Evolutionary conservation across 371 early-diverging fungal species (phyloP).

Genomic region (Choanephora cucurbitarum): DNA sequence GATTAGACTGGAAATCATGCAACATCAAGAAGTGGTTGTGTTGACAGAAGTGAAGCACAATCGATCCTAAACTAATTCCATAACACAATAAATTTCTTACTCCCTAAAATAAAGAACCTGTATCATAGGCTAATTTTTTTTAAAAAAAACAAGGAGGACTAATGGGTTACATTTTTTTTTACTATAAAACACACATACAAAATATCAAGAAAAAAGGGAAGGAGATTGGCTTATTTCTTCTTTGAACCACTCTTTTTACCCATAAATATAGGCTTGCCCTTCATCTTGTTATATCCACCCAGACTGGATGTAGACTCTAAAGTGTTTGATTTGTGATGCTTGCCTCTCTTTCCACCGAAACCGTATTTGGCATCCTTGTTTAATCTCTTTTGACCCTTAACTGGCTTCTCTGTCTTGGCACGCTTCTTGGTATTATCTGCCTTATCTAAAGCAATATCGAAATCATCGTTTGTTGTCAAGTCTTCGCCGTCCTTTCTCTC

Average conservation of each 20-base stretch:
- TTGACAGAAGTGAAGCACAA: conserved; percentile 35
- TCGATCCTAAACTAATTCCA: neutral
- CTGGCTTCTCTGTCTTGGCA: conserved; percentile 32
- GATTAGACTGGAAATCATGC: conserved; percentile 45
- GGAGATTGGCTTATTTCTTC: conserved; percentile 10
- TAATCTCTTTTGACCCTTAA: conserved; percentile 51
- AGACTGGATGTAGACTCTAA: conserved; percentile 76
- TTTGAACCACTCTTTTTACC: conserved; percentile 14
- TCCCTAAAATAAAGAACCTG: too few relatives aligned
- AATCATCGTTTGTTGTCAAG: conserved; percentile 66
- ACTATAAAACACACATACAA: too few relatives aligned
- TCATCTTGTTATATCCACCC: conserved; percentile 48
- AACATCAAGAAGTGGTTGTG: conserved; percentile 52
- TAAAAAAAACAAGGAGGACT: conserved; percentile 5
- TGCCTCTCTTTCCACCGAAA: conserved; percentile 83
- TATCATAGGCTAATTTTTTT: too few relatives aligned
- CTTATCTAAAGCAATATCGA: conserved; percentile 81
- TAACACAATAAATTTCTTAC: too few relatives aligned
- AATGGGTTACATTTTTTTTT: too few relatives aligned
- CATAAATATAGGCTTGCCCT: conserved; percentile 30
- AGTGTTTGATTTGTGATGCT: conserved; percentile 79
- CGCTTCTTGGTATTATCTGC: conserved; percentile 47
- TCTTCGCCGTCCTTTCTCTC: conserved; percentile 61
- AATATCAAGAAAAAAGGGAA: too few relatives aligned
- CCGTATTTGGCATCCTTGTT: conserved; percentile 79